Conservation (phyloP, 2,329 filamentous ascomycete genomes). For the Clonostachys sp. region DNA sequence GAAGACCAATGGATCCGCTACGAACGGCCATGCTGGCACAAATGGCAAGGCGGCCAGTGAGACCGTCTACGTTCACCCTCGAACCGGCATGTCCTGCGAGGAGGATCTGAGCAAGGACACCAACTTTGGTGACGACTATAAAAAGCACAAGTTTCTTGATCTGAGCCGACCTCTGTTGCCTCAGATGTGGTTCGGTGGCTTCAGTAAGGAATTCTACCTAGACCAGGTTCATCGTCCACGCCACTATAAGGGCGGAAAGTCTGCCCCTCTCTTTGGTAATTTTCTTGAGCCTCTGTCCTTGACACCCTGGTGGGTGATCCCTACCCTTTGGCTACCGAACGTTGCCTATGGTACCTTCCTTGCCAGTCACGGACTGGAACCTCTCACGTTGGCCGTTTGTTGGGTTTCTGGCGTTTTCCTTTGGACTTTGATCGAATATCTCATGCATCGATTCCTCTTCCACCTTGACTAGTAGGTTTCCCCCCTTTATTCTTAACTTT, state of each 20-base stretch:
- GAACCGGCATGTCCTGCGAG: constrained; percentile 83
- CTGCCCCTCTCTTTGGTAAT: constrained; percentile 93
- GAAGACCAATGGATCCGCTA: constrained; percentile 19
- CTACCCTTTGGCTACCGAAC: constrained; percentile 77
- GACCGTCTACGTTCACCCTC: constrained; percentile 42
- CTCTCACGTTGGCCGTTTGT: constrained; percentile 43
- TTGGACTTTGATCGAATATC: constrained; percentile 90
- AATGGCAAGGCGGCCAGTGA: constrained; percentile 22
- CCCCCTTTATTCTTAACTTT: neutral
- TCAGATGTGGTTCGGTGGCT: constrained; percentile 85
- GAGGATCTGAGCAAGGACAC: constrained; percentile 87
- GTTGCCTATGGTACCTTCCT: constrained; percentile 68
- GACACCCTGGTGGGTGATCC: constrained; percentile 92
- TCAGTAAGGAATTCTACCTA: constrained; percentile 93
- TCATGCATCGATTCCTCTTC: constrained; percentile 85
- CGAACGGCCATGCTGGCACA: constrained; percentile 11
- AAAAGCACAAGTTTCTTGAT: constrained; percentile 90
- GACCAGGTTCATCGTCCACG: constrained; percentile 93
- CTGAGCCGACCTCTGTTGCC: constrained; percentile 77
- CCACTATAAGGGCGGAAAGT: constrained; percentile 90
- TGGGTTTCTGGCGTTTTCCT: constrained; percentile 68
- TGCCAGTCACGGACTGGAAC: constrained; percentile 56
- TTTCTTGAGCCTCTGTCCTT: constrained; percentile 96
- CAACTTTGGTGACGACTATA: constrained; percentile 70
- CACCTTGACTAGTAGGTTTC: constrained; percentile 79